A percentile compares a stretch with the other conserved stretches of the same genome.
Conservation (phyloP, 352 stramenopile species). For the Globisporangium orthogonon region DNA sequence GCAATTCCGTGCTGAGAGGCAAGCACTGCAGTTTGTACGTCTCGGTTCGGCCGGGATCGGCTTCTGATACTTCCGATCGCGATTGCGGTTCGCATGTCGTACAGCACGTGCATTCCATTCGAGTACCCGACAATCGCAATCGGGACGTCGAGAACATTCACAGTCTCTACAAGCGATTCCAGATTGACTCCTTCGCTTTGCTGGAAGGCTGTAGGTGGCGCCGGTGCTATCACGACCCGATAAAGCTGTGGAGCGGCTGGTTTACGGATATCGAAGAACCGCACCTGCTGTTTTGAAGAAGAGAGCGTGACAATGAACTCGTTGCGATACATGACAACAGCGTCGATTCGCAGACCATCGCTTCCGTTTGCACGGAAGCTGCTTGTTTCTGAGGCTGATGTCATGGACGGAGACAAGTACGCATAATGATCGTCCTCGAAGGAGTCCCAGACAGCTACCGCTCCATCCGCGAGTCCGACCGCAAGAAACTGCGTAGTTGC, state of each 20-base stretch:
- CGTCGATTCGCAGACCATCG: conserved; percentile 1
- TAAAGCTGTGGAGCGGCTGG: conserved; percentile 17
- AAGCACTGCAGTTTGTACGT: background rate
- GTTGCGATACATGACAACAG: conserved; percentile 18
- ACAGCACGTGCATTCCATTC: conserved; percentile 36
- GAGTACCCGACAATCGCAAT: conserved; percentile 37
- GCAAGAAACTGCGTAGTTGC: conserved; percentile 40
- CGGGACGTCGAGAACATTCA: conserved; percentile 24
- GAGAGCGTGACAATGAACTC: conserved; percentile 34
- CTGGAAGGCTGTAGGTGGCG: conserved; percentile 1
- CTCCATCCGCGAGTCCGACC: conserved; percentile 37
- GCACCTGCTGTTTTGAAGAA: conserved; percentile 22
- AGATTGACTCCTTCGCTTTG: conserved; percentile 1
- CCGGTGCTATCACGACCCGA: conserved; percentile 23
- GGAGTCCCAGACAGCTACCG: conserved; percentile 45
- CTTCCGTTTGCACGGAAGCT: too few species aligned
- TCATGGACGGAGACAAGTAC: conserved; percentile 16
- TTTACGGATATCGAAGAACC: conserved; percentile 38
- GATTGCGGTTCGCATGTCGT: conserved; percentile 35
- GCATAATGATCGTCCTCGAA: conserved; percentile 34
- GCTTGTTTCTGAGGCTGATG: background rate
- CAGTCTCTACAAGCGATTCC: conserved; percentile 10
- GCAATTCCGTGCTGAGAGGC: conserved; percentile 1
- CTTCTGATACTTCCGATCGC: conserved; percentile 33
- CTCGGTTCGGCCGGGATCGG: background rate